Conservation (phyloP, 2,329 filamentous ascomycete genomes). For the Hysterium pulicare region DNA sequence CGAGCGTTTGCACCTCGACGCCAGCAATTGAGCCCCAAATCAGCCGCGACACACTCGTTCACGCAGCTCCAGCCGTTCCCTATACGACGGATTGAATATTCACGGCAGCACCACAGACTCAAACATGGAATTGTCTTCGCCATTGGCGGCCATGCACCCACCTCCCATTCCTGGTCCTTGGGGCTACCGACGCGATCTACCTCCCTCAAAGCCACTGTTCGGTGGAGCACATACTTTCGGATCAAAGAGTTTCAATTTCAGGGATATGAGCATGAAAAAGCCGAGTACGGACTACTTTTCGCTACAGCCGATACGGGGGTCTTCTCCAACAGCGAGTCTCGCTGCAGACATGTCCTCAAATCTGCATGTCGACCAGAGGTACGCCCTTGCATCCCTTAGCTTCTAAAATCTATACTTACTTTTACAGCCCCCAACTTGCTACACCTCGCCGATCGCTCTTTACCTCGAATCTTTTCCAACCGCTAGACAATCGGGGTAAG, state of each 20-base stretch:
- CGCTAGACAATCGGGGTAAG: slow-evolving; percentile 60
- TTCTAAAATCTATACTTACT: slow-evolving; percentile 29
- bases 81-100: slow-evolving; percentile 7
- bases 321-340: slow-evolving; percentile 85
- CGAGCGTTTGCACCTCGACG: slow-evolving; percentile 16
- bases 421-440: slow-evolving; percentile 69
- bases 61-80: slow-evolving; percentile 10
- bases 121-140: slow-evolving; percentile 87
- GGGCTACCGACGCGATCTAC: slow-evolving; percentile 57
- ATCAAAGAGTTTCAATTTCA: slow-evolving; percentile 70
- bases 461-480: slow-evolving; percentile 65
- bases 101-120: slow-evolving; percentile 1
- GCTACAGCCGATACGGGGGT: slow-evolving; percentile 72
- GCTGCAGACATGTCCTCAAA: slow-evolving; percentile 95
- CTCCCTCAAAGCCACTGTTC: slow-evolving; percentile 52
- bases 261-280: slow-evolving; percentile 68
- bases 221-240: slow-evolving; percentile 55
- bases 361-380: slow-evolving; percentile 96
- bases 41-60: slow-evolving; percentile 15
- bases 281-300: slow-evolving; percentile 76
- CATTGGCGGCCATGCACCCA: slow-evolving; percentile 87
- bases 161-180: slow-evolving; percentile 62
- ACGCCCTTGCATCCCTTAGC: slow-evolving; percentile 37
- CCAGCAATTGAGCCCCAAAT: slow-evolving; percentile 16
- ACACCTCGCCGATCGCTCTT: slow-evolving; percentile 84